These are phyloP conservation scores for Fusarium devonianum DNA, from an alignment of 2,329 filamentous ascomycete genomes.

Conservation along the genomic window DNA sequence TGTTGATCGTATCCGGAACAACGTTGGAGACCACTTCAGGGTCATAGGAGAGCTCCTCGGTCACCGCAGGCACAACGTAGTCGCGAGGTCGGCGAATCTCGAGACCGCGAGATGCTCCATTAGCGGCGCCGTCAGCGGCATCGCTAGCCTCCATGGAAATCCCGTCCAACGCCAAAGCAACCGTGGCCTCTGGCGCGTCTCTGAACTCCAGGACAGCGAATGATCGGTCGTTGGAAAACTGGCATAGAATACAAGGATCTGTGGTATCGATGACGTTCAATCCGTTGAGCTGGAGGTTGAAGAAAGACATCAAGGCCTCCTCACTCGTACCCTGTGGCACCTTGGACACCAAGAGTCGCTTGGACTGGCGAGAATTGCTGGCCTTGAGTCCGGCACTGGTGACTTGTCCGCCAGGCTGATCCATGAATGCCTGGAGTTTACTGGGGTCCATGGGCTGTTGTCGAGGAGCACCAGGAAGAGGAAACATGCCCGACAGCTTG, in stretches of 20 bases:
- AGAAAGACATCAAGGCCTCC: conserved; percentile 80
- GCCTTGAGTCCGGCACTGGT: conserved; percentile 86
- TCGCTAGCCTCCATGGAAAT: conserved; percentile 84
- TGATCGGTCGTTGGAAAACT: conserved; percentile 77
- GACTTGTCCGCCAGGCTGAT: conserved; percentile 76
- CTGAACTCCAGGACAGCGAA: conserved; percentile 95
- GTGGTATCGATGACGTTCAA: conserved; percentile 85
- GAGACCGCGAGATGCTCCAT: conserved; percentile 67
- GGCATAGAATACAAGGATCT: conserved; percentile 85
- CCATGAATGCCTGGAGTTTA: conserved; percentile 95
- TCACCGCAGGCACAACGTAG: conserved; percentile 88
- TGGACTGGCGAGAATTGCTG: conserved; percentile 91
- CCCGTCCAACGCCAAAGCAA: conserved; percentile 88
- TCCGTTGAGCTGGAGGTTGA: conserved; percentile 97
- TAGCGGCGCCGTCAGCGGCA: conserved; percentile 58
- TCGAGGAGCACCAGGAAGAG: conserved; percentile 90
- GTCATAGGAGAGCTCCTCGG: conserved; percentile 76
- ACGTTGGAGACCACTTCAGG: conserved; percentile 79
- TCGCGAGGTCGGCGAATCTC: conserved; percentile 90
- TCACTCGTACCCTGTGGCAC: conserved; percentile 77
- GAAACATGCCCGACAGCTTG: conserved; percentile 99
- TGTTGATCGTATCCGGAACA: conserved; percentile 92
- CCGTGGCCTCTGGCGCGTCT: conserved; percentile 83
- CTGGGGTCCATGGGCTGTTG: conserved; percentile 95
- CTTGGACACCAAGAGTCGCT: conserved; percentile 88